These are phyloP conservation scores for Cordyceps militaris DNA, from an alignment of 2,329 filamentous ascomycete species.

Conservation along the genomic window DNA sequence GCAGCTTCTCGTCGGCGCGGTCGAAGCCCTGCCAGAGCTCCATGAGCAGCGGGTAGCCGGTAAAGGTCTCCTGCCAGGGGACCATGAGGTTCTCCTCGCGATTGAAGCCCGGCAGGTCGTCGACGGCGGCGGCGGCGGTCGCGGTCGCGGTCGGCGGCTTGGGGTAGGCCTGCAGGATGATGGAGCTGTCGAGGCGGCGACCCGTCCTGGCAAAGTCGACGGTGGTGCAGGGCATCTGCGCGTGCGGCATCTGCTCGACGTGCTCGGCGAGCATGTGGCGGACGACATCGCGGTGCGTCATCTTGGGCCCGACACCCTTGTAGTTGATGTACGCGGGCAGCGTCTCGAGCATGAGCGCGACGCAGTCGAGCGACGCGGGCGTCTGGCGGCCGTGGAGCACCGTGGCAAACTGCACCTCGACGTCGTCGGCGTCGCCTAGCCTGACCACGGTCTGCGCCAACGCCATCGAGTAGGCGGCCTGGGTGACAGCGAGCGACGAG, in stretches of 20 bases:
- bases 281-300: slow-evolving; percentile 11
- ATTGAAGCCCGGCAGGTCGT: slow-evolving; percentile 14
- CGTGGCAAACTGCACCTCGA: slow-evolving; percentile 14
- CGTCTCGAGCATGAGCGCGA: slow-evolving; percentile 13
- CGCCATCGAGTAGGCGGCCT: slow-evolving; percentile 15
- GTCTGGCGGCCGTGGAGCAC: slow-evolving; percentile 13
- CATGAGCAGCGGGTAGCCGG: slow-evolving; percentile 9
- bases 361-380: slow-evolving; percentile 11
- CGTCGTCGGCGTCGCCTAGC: background rate
- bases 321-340: slow-evolving; percentile 13
- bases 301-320: background rate
- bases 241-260: slow-evolving; percentile 11
- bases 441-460: slow-evolving; percentile 11
- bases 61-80: slow-evolving; percentile 13
- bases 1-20: slow-evolving; percentile 6
- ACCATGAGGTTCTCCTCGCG: slow-evolving; percentile 12
- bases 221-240: slow-evolving; percentile 15
- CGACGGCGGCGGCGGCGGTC: background rate
- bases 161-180: slow-evolving; percentile 12
- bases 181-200: slow-evolving; percentile 12
- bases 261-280: slow-evolving; percentile 12
- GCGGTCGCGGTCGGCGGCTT: background rate
- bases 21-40: slow-evolving; percentile 10
- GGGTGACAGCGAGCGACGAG: slow-evolving; percentile 5
- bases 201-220: slow-evolving; percentile 12